Percentiles rank a stretch among this genome's conserved stretches.
phyloP scores from a whole-genome alignment of 1,284 basidiomycete genomes.

The Malassezia globosa region DNA sequence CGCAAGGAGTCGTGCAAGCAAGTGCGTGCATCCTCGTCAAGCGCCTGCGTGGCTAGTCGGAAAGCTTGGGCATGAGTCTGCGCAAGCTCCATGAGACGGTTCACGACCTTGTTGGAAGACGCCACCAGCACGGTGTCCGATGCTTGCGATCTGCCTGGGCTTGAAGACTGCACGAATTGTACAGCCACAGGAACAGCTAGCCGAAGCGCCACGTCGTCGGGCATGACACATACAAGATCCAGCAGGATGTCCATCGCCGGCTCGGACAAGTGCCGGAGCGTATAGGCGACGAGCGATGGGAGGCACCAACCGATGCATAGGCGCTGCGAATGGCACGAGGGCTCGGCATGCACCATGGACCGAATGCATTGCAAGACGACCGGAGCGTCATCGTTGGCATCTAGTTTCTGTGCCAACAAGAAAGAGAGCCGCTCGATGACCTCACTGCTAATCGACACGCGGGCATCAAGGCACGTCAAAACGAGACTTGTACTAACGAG shows the following conservation, averaged over 20 bases:
- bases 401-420: slow-evolving; percentile 10
- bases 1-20: slow-evolving; percentile 6
- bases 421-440: slow-evolving; percentile 10
- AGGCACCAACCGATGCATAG: slow-evolving; percentile 64
- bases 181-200: slow-evolving; percentile 5
- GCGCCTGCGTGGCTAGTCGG: slow-evolving; percentile 67
- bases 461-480: slow-evolving; percentile 4
- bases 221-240: slow-evolving; percentile 49
- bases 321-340: slow-evolving; percentile 53
- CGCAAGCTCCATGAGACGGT: slow-evolving; percentile 59
- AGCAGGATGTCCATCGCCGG: slow-evolving; percentile 65
- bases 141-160: too few species aligned
- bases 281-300: slow-evolving; percentile 65
- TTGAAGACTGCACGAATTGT: too few species aligned
- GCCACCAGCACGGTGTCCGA: neutral
- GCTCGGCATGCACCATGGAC: slow-evolving; percentile 57
- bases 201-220: slow-evolving; percentile 24
- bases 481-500: neutral
- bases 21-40: slow-evolving; percentile 45
- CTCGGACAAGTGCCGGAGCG: slow-evolving; percentile 45
- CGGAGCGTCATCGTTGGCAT: slow-evolving; percentile 53
- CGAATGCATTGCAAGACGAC: slow-evolving; percentile 76
- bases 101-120: neutral
- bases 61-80: slow-evolving; percentile 64
- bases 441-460: slow-evolving; percentile 1